phyloP scores from a whole-genome alignment of 352 stramenopile genomes.

The Phytophthora capsici region DNA sequence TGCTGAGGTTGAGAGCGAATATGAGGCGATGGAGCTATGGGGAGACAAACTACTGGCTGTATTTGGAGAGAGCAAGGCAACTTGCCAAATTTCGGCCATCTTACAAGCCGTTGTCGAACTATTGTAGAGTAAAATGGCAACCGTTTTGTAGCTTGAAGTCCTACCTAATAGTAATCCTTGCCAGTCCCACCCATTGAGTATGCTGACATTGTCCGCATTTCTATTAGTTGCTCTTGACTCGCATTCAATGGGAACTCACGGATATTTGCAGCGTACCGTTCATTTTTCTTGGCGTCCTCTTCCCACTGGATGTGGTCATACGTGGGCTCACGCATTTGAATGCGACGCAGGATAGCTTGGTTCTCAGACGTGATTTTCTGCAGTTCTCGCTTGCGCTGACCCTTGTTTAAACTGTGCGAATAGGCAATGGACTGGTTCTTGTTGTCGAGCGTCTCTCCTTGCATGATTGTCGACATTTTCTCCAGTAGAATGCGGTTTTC shows the following conservation, averaged over 20 bases:
- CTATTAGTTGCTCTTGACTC: conserved; percentile 49
- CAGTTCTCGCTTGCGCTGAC: conserved; percentile 79
- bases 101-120: conserved; percentile 46
- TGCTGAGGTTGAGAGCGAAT: conserved; percentile 63
- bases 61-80: conserved; percentile 76
- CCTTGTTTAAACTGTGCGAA: conserved; percentile 87
- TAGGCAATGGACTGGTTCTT: conserved; percentile 83
- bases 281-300: conserved; percentile 86
- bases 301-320: conserved; percentile 93
- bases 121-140: conserved; percentile 19
- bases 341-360: conserved; percentile 88
- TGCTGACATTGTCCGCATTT: conserved; percentile 61
- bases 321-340: conserved; percentile 90
- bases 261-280: conserved; percentile 89
- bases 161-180: conserved; percentile 48
- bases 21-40: conserved; percentile 66
- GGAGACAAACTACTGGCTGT: conserved; percentile 65
- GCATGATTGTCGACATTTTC: conserved; percentile 98
- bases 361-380: conserved; percentile 90
- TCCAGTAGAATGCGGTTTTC: conserved; percentile 97
- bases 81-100: conserved; percentile 62
- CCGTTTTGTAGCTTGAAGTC: conserved; percentile 17
- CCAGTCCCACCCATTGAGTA: conserved; percentile 55
- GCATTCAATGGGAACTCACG: conserved; percentile 73
- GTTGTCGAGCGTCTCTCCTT: conserved; percentile 87